Evolutionary conservation across 2,329 filamentous ascomycete genomes (phyloP).

Genomic region (Colletotrichum coccodes): DNA sequence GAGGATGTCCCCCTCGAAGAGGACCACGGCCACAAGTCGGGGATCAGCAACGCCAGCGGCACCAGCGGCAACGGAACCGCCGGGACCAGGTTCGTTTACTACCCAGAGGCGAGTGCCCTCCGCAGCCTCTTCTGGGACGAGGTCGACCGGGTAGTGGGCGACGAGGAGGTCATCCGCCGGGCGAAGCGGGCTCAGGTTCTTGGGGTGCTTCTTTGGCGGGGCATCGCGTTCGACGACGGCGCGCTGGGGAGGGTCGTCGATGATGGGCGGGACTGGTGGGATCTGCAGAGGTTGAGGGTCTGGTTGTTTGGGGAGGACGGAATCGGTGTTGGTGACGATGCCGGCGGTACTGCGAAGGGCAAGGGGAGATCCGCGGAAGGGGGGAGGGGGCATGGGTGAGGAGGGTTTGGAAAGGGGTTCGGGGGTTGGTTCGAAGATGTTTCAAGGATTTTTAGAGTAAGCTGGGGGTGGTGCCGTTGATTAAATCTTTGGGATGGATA

Average conservation of each 20-base stretch:
- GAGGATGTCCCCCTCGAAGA: slow-evolving; percentile 39
- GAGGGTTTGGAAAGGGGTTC: neutral
- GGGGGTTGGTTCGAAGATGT: neutral
- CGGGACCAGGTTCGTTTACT: slow-evolving; percentile 53
- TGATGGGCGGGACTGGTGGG: slow-evolving; percentile 58
- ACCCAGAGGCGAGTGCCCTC: slow-evolving; percentile 52
- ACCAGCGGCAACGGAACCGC: neutral
- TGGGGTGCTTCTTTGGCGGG: slow-evolving; percentile 71
- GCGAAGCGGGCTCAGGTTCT: slow-evolving; percentile 57
- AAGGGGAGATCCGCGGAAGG: neutral
- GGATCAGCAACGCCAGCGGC: slow-evolving; percentile 36
- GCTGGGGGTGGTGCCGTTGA: neutral
- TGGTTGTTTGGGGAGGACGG: slow-evolving; percentile 17
- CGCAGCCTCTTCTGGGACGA: slow-evolving; percentile 61
- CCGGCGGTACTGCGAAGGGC: neutral
- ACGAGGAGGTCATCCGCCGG: slow-evolving; percentile 40
- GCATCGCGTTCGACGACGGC: slow-evolving; percentile 71
- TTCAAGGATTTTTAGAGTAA: neutral
- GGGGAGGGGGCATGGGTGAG: neutral
- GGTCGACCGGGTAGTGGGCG: slow-evolving; percentile 45
- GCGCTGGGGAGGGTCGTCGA: slow-evolving; percentile 67
- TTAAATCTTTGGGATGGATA: neutral
- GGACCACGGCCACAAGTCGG: slow-evolving; percentile 15
- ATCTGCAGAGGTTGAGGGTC: slow-evolving; percentile 61
- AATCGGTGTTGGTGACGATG: neutral